phyloP scores from a whole-genome alignment of 1,284 basidiomycete genomes.

The Athelia psychrophila region DNA sequence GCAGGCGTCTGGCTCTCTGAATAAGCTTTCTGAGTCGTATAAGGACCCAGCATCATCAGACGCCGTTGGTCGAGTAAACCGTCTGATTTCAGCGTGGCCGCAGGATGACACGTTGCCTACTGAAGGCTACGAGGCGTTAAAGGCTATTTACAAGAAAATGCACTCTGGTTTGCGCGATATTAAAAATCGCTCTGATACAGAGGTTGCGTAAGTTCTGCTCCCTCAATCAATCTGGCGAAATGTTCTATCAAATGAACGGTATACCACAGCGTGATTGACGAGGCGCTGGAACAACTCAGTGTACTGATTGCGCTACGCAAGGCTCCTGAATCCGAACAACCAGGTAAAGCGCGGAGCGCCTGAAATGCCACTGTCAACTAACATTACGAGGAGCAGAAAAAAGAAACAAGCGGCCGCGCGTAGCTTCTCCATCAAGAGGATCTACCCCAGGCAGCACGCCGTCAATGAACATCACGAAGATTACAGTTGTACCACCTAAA shows the following conservation, averaged over 20 bases:
- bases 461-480: conserved; percentile 26
- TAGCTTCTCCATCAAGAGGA: conserved; percentile 55
- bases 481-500: conserved; percentile 42
- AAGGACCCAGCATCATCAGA: conserved; percentile 48
- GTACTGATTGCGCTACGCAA: conserved; percentile 67
- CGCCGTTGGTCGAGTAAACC: conserved; percentile 66
- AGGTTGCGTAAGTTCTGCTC: conserved; percentile 51
- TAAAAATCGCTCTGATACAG: conserved; percentile 53
- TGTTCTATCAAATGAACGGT: conserved; percentile 8
- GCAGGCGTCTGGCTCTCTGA: conserved; percentile 56
- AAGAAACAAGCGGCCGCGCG: conserved; percentile 70
- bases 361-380: conserved; percentile 2
- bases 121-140: conserved; percentile 64
- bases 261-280: conserved; percentile 57
- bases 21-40: conserved; percentile 51
- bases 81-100: conserved; percentile 68
- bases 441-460: conserved; percentile 28
- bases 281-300: conserved; percentile 63
- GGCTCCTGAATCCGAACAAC: conserved; percentile 56
- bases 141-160: conserved; percentile 61
- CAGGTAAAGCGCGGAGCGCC: conserved; percentile 39
- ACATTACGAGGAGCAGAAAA: conserved; percentile 46
- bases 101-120: conserved; percentile 63
- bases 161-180: conserved; percentile 60
- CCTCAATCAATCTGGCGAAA: conserved; percentile 1